Percentiles rank a stretch among this genome's conserved stretches.
Evolutionary conservation across 2,329 filamentous ascomycete genomes (phyloP).

Genomic region (Aphanocladium album): DNA sequence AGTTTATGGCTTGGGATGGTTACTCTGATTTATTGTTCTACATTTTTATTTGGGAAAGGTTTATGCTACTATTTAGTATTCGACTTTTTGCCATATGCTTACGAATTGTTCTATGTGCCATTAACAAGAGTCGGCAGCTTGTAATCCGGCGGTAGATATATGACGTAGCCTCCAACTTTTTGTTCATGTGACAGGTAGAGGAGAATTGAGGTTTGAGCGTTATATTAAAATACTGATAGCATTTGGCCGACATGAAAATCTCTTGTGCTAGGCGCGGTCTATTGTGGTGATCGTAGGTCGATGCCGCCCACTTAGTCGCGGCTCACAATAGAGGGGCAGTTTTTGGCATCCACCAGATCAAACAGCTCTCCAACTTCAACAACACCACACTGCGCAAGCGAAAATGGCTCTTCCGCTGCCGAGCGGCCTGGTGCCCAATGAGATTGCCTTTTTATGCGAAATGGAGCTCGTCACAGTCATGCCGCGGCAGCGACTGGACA

Average conservation of each 20-base stretch:
- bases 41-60: not conserved
- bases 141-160: too few species aligned
- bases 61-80: not conserved
- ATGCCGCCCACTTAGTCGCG: not conserved
- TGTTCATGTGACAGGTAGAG: too few species aligned
- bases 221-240: too few species aligned
- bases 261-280: too few species aligned
- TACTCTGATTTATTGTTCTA: too few species aligned
- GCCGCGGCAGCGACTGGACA: conserved; percentile 83
- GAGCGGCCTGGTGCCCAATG: conserved; percentile 66
- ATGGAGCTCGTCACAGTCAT: conserved; percentile 95
- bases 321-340: conserved; percentile 13
- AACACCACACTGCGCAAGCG: conserved; percentile 4
- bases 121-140: too few species aligned
- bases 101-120: too few species aligned
- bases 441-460: conserved; percentile 92
- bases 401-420: conserved; percentile 48
- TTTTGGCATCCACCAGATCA: not conserved
- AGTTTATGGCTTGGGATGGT: too few species aligned
- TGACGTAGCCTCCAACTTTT: too few species aligned
- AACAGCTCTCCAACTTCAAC: not conserved
- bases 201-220: too few species aligned
- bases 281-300: not conserved
- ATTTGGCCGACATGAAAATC: too few species aligned
- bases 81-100: too few species aligned